Evolutionary conservation across 2,329 filamentous ascomycete genomes (phyloP).

Genomic region (Didymella arachidicola): DNA sequence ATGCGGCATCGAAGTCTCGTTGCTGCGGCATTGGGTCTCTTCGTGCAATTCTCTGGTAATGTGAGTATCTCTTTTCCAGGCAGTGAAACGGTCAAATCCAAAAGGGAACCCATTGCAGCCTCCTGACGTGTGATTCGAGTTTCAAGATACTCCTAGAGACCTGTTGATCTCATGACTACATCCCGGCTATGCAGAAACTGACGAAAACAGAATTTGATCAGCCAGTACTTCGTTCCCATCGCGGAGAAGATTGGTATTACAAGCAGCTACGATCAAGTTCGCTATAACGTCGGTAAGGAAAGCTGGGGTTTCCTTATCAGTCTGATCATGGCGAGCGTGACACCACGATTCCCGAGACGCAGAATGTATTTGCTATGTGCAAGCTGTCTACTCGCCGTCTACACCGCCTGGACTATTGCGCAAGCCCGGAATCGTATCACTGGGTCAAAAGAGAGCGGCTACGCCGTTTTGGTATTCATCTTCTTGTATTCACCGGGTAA

Average conservation of each 20-base stretch:
- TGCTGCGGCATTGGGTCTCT: slow-evolving; percentile 68
- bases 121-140: background rate
- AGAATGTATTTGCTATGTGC: slow-evolving; percentile 62
- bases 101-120: background rate
- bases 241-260: slow-evolving; percentile 68
- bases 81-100: background rate
- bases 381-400: slow-evolving; percentile 43
- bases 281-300: slow-evolving; percentile 64
- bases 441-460: slow-evolving; percentile 42
- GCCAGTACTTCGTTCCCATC: slow-evolving; percentile 69
- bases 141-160: background rate
- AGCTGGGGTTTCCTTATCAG: slow-evolving; percentile 67
- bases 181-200: background rate
- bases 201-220: slow-evolving; percentile 64
- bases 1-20: slow-evolving; percentile 71
- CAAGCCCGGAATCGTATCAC: slow-evolving; percentile 61
- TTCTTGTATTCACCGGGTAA: slow-evolving; percentile 57
- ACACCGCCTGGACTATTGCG: slow-evolving; percentile 51
- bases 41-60: slow-evolving; percentile 70
- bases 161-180: background rate
- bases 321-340: slow-evolving; percentile 62
- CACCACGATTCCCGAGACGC: slow-evolving; percentile 64
- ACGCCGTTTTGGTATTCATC: slow-evolving; percentile 60
- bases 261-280: slow-evolving; percentile 46
- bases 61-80: background rate